These are phyloP conservation scores for Gossypium bickii DNA, from an alignment of 345 rosid species.

Conservation along the genomic window DNA sequence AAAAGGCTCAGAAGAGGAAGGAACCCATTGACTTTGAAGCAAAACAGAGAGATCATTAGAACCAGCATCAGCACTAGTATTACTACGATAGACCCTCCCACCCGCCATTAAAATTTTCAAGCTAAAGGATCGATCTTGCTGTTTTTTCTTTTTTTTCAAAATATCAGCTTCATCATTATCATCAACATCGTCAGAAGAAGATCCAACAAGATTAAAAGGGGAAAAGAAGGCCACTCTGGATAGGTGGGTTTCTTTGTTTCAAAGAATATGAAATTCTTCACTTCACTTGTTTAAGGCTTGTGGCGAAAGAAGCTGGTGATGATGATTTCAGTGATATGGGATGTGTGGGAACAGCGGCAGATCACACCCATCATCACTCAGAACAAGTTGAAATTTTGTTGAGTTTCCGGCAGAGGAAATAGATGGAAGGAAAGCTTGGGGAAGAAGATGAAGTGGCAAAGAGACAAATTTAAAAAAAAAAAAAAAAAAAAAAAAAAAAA, in stretches of 20 bases:
- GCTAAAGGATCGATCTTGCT: background rate
- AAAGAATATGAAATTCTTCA: background rate
- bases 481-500: too few species aligned
- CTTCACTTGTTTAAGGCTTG: conserved; percentile 28
- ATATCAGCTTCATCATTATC: conserved; percentile 13
- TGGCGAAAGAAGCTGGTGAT: conserved; percentile 85
- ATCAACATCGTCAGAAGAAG: background rate
- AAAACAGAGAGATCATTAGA: conserved; percentile 35
- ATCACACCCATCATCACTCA: conserved; percentile 75
- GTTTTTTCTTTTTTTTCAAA: background rate
- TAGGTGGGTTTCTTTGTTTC: background rate
- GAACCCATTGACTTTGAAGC: conserved; percentile 36
- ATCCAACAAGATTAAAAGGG: background rate
- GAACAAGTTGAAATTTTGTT: conserved; percentile 18
- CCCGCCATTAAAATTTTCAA: conserved; percentile 37
- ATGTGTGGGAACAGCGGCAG: conserved; percentile 59
- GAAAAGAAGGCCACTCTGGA: background rate
- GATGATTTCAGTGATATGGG: conserved; percentile 71
- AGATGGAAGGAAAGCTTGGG: background rate
- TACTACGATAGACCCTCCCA: conserved; percentile 23
- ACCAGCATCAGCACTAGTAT: conserved; percentile 7
- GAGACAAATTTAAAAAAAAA: background rate
- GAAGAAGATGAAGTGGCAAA: background rate
- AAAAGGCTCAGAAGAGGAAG: conserved; percentile 38
- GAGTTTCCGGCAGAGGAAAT: background rate